Evolutionary conservation across 2,329 filamentous ascomycete genomes (phyloP).

Genomic region (Microcyclosporella mali): DNA sequence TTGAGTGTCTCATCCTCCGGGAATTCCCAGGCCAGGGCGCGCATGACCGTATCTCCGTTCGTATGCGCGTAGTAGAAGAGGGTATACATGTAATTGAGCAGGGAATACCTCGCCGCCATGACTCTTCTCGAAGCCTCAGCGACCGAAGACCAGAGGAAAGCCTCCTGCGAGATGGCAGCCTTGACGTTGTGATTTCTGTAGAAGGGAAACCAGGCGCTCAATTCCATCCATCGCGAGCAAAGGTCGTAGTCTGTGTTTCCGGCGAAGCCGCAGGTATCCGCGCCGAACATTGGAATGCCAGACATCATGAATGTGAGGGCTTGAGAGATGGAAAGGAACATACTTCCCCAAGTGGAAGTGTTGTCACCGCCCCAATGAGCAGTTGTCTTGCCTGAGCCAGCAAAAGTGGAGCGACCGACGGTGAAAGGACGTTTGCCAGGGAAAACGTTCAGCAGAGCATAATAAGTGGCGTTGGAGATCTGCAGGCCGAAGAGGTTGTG

Average conservation of each 20-base stretch:
- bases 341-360: conserved; percentile 20
- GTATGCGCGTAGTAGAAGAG: conserved; percentile 60
- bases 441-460: conserved; percentile 19
- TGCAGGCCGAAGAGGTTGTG: conserved; percentile 25
- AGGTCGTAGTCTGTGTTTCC: conserved; percentile 21
- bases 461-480: conserved; percentile 24
- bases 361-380: conserved; percentile 29
- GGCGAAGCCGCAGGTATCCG: conserved; percentile 25
- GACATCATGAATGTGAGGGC: conserved; percentile 23
- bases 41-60: conserved; percentile 61
- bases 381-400: conserved; percentile 18
- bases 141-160: conserved; percentile 60
- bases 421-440: conserved; percentile 25
- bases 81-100: conserved; percentile 69
- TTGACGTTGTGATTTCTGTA: conserved; percentile 66
- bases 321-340: conserved; percentile 26
- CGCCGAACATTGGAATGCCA: conserved; percentile 26
- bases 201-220: conserved; percentile 66
- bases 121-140: conserved; percentile 55
- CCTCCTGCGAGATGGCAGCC: conserved; percentile 56
- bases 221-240: conserved; percentile 24
- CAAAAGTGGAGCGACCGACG: conserved; percentile 21
- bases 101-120: conserved; percentile 62
- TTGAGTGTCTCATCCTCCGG: conserved; percentile 60
- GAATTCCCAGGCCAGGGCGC: conserved; percentile 67